Base-by-base conservation (phyloP, 2,329 filamentous ascomycete genomes). In the Monosporascus sp. region DNA sequence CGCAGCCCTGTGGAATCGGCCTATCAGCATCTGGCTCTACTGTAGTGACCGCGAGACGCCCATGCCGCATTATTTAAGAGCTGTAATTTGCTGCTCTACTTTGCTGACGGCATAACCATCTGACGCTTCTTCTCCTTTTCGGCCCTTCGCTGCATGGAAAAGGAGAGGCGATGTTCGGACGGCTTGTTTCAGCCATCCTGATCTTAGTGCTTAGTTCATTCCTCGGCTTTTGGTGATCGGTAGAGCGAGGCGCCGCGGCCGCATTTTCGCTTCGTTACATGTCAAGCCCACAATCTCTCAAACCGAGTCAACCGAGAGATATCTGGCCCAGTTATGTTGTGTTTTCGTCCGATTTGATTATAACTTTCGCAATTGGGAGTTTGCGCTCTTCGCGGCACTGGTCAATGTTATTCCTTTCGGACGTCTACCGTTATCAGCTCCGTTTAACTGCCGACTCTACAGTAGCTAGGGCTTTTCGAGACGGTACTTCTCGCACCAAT, bases 401-500 rank as follows among this genome's bases (percentile, higher is more conserved):
- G 31, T 2, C 31, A 35, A 14, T 14, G 31, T 5, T 14, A 14
- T 35, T 14, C 31, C 9, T 14, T 35, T 35, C 9, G 11, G 31
- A 35, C 31, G 9, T 35, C 31, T 35, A 35, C 9, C 31, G 31
- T 35, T 35, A 35, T 35, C 31, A 35, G 31, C 31, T 5, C 11
- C 5, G 9, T 31, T 31, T 35, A 35, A 35, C 31, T 35, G 31
- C 11, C 31, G 9, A 5, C 31, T 35, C 11, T 11, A 14, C 31
- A 14, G 31, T 48, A 48, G 37, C 27, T 45, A 45, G 14, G 48
- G 14, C 11, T 48, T 52, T 50, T 52, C 44, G 48, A 55, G 51
- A 44, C 57, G 60, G 57, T 65, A 52, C 49, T 59, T 57, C 51
- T 56, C 52, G 50, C 63, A 62, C 72, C 72, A 75, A 27, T 60